phyloP scores from a whole-genome alignment of 2,329 filamentous ascomycete genomes.

The Sclerotinia glacialis region DNA sequence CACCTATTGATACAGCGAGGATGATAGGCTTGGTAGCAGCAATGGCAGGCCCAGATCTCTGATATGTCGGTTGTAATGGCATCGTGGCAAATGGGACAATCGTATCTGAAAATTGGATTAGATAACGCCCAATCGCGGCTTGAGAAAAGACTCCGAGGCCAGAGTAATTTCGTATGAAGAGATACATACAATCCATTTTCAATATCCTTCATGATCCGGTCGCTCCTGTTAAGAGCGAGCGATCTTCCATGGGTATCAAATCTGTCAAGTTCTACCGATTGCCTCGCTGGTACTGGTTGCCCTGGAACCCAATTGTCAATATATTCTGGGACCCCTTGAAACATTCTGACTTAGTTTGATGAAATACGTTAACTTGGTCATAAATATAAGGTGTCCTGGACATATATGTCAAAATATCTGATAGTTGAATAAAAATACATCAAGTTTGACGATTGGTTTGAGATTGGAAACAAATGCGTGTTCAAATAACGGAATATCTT shows the following conservation, averaged over 20 bases:
- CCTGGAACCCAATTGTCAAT: background rate
- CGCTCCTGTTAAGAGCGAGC: background rate
- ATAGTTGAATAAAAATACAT: background rate
- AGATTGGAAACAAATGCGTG: background rate
- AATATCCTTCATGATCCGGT: constrained; percentile 5
- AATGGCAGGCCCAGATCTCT: background rate
- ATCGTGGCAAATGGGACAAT: background rate
- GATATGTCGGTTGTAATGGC: background rate
- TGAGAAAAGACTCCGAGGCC: no score
- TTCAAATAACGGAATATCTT: background rate
- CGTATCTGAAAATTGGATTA: constrained; percentile 3
- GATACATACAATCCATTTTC: constrained; percentile 2
- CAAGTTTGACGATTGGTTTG: background rate
- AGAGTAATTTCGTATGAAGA: background rate
- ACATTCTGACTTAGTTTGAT: background rate
- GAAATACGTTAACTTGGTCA: background rate
- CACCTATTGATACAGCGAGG: background rate
- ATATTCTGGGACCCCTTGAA: background rate
- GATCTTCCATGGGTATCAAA: background rate
- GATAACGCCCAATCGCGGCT: background rate
- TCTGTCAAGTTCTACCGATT: constrained; percentile 5
- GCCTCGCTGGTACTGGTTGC: no score
- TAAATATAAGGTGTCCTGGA: background rate
- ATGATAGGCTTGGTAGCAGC: constrained; percentile 2
- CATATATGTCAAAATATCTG: background rate